Evolutionary conservation across 2,329 filamentous ascomycete species (phyloP), one percentile per base, ranked within the genome.

Genomic region (Penicillium sp.): DNA sequence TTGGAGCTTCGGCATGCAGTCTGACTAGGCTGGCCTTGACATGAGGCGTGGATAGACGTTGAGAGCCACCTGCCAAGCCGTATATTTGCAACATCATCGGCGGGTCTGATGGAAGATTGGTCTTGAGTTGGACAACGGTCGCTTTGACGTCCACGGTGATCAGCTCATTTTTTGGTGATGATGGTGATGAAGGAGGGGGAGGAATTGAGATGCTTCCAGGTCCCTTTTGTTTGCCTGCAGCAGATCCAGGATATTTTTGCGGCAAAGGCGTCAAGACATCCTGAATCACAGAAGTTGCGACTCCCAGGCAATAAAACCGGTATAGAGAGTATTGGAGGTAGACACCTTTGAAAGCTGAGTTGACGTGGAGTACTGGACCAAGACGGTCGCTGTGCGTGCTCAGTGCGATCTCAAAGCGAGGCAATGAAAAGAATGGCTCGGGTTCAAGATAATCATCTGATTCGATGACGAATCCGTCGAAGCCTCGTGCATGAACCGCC

Each of bases 381-480:
- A 94, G 85, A 18, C 78, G 78, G 61, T 98, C 92, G 48, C 85
- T 93, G 3, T 80, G 74, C 0, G 92, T 93, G 17, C 83, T 87
- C 39, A 96, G 76, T 1, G 85, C 83, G 17, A 95, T 72, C 59
- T 98, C 92, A 51, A 94, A 87, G 22, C 83, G 79, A 17, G 93
- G 92, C 42, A 98, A 71, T 27, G 79, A 84, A 48, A 96, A 63
- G 57, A 95, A 96, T 0, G 89, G 82, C 40, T 95, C 87, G 2
- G 79, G 70, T 59, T 95, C 88, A 63, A 88, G 83, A 45, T 80
- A 84, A 45, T 95, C 86, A 2, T 83, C 76, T 0, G 84, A 84
- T 60, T 98, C 92, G 32, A 96, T 82, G 32, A 96, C 84, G 52
- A 92, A 90, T 0, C 83, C 87, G 61, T 96, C 92, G 3, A 98